Evolutionary conservation across 148 eudicot genomes (phyloP).

Genomic region (Fagopyrum homotropicum): DNA sequence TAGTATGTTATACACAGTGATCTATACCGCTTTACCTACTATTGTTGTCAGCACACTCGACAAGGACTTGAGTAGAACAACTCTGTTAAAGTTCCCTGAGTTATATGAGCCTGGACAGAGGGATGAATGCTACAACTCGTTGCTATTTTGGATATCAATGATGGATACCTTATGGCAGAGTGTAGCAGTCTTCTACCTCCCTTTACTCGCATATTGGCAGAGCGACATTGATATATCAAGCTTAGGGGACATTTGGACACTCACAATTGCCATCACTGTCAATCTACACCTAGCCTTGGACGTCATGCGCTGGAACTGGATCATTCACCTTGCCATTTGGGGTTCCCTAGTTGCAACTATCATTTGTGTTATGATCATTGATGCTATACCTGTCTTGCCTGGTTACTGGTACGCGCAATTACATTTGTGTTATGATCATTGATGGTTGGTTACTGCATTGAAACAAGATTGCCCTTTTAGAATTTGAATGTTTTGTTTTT

Average conservation of each 20-base stretch:
- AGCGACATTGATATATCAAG: conserved; percentile 88
- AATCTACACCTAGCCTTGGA: conserved; percentile 94
- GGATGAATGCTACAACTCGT: conserved; percentile 75
- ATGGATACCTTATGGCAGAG: conserved; percentile 95
- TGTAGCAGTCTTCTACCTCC: conserved; percentile 78
- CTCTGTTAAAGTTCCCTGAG: conserved; percentile 70
- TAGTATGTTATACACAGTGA: conserved; percentile 79
- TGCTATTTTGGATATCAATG: conserved; percentile 83
- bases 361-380: conserved; percentile 69
- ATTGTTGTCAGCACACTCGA: conserved; percentile 83
- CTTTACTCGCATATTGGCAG: conserved; percentile 47
- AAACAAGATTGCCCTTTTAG: not conserved
- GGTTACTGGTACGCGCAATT: conserved; percentile 66
- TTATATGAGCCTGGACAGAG: conserved; percentile 84
- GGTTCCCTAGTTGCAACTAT: conserved; percentile 78
- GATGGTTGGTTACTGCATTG: not conserved
- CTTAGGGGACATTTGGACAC: conserved; percentile 89
- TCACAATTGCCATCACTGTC: conserved; percentile 67
- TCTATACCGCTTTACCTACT: conserved; percentile 89
- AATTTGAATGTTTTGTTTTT: not conserved
- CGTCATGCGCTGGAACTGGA: conserved; percentile 81
- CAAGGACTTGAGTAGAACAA: conserved; percentile 84
- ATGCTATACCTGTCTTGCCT: conserved; percentile 53
- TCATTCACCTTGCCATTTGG: conserved; percentile 80
- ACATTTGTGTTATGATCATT: not conserved